Percentiles rank a stretch among this genome's conserved stretches.
These are phyloP conservation scores for Tolypocladium paradoxum DNA, from an alignment of 2,329 filamentous ascomycete genomes.

Conservation along the genomic window DNA sequence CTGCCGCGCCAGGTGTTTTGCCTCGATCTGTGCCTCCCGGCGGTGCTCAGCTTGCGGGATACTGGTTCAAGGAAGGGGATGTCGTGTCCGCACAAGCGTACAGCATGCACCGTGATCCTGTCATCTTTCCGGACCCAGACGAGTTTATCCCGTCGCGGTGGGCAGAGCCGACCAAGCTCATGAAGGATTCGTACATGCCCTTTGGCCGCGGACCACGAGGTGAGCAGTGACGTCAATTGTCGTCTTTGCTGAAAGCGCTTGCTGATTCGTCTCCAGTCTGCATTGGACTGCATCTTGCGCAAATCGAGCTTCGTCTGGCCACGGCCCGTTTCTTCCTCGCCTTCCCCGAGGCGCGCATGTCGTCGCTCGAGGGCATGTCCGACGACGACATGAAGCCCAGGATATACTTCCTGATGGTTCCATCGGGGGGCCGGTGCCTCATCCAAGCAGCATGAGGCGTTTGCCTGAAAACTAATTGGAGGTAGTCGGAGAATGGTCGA, in stretches of 20 bases:
- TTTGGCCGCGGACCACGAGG: conserved; percentile 43
- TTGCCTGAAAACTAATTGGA: neutral
- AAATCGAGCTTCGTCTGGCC: conserved; percentile 42
- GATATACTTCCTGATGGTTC: conserved; percentile 22
- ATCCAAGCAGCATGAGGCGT: conserved; percentile 7
- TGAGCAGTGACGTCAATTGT: conserved; percentile 5
- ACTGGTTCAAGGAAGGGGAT: conserved; percentile 27
- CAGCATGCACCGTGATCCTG: conserved; percentile 32
- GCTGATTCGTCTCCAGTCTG: conserved; percentile 24
- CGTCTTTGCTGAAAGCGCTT: neutral
- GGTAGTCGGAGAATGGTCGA: no score
- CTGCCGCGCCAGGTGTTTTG: conserved; percentile 26
- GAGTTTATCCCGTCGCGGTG: conserved; percentile 10
- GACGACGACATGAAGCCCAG: conserved; percentile 24
- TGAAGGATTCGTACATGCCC: conserved; percentile 38
- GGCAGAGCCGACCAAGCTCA: conserved; percentile 17
- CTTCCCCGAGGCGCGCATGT: conserved; percentile 24
- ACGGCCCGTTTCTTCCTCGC: conserved; percentile 40
- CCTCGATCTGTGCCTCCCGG: conserved; percentile 27
- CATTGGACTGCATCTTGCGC: conserved; percentile 45
- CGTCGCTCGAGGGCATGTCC: conserved; percentile 20
- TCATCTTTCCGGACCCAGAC: conserved; percentile 28
- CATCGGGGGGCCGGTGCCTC: conserved; percentile 20
- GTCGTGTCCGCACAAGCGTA: conserved; percentile 32
- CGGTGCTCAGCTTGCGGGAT: conserved; percentile 26